Evolutionary conservation across 768 basidiomycete genomes (phyloP).

Genomic region (Sarcodon sp.): DNA sequence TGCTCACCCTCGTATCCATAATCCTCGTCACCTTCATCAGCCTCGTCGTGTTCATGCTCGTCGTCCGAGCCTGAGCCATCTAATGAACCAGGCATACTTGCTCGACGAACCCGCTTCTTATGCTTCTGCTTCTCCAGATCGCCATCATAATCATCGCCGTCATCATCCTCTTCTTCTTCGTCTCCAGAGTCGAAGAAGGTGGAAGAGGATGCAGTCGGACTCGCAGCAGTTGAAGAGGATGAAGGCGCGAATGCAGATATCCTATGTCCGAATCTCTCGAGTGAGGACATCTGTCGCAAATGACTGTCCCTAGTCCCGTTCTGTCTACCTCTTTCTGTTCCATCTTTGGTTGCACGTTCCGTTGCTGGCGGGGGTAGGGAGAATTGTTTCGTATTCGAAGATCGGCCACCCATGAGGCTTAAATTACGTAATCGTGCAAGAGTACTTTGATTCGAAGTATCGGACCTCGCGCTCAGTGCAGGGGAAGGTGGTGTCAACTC

Average conservation of each 20-base stretch:
- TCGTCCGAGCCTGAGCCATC: conserved; percentile 28
- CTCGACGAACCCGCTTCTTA: conserved; percentile 40
- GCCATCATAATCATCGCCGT: conserved; percentile 24
- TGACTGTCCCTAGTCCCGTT: conserved; percentile 18
- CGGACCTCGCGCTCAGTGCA: conserved; percentile 87
- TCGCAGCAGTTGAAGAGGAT: conserved; percentile 26
- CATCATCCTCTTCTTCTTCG: conserved; percentile 26
- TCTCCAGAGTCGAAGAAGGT: conserved; percentile 37
- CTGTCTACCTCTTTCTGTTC: conserved; percentile 2
- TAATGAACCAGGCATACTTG: conserved; percentile 81
- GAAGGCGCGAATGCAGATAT: conserved; percentile 35
- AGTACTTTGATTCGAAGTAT: conserved; percentile 63
- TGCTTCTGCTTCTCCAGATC: conserved; percentile 25
- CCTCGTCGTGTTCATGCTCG: conserved; percentile 38
- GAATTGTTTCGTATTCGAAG: conserved; percentile 13
- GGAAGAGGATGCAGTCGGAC: conserved; percentile 41
- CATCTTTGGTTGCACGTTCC: conserved; percentile 1
- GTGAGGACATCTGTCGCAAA: conserved; percentile 62
- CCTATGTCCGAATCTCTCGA: conserved; percentile 56
- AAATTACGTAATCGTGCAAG: conserved; percentile 68
- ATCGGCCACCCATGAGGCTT: conserved; percentile 49
- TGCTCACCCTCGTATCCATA: conserved; percentile 27
- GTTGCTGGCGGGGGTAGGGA: conserved; percentile 20
- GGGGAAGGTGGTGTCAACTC: conserved; percentile 83
- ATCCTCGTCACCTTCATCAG: conserved; percentile 21